These are phyloP conservation scores for Cicer arietinum DNA, from an alignment of 306 rosid species.

Conservation along the genomic window DNA sequence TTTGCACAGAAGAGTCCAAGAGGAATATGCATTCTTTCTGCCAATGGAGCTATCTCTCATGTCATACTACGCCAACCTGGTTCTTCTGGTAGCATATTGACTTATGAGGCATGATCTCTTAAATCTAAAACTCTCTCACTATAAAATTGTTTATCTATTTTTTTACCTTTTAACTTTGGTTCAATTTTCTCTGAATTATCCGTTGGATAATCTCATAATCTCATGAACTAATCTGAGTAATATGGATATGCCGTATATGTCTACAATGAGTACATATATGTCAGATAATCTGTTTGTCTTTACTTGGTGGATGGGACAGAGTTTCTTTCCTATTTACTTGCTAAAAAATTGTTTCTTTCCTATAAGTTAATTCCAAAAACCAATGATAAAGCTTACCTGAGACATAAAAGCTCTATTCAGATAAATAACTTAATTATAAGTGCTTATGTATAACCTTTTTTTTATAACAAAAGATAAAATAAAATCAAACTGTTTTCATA, in stretches of 20 bases:
- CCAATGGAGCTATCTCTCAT: constrained; percentile 81
- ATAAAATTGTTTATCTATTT: neutral
- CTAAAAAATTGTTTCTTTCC: constrained; percentile 18
- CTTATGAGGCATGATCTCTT: constrained; percentile 72
- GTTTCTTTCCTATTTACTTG: constrained; percentile 8
- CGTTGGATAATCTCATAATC: constrained; percentile 13
- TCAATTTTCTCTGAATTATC: constrained; percentile 31
- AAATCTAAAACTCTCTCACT: constrained; percentile 27
- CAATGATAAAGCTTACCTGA: neutral
- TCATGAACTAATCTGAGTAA: constrained; percentile 31
- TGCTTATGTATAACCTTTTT: no score
- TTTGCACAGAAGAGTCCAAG: constrained; percentile 71
- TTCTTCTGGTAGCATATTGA: constrained; percentile 71
- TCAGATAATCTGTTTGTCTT: constrained; percentile 30
- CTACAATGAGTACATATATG: constrained; percentile 14
- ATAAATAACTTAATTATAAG: no score
- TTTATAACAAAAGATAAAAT: no score
- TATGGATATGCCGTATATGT: constrained; percentile 19
- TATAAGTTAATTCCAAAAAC: neutral
- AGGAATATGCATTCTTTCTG: constrained; percentile 77
- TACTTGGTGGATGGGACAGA: constrained; percentile 23
- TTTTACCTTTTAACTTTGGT: neutral
- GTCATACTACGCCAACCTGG: constrained; percentile 78
- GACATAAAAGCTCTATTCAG: neutral
- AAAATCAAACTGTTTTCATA: no score